Percentiles rank a stretch among this genome's conserved stretches.
Evolutionary conservation across 768 basidiomycete genomes (phyloP).

Genomic region (Guyanaporus albipodus): DNA sequence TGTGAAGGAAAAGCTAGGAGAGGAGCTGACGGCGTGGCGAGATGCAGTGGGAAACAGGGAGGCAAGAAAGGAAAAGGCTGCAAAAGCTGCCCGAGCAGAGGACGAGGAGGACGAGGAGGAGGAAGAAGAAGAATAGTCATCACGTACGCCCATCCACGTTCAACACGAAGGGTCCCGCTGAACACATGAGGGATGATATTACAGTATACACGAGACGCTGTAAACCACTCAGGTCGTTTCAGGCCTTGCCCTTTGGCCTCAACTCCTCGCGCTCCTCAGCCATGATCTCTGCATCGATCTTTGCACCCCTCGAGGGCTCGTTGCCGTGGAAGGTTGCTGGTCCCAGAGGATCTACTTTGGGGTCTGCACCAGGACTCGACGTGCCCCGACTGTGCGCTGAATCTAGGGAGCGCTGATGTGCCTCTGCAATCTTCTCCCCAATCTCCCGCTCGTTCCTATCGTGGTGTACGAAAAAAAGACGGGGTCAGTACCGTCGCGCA

Average conservation of each 20-base stretch:
- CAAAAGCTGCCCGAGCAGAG: constrained; percentile 40
- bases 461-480: background rate
- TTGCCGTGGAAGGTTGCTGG: constrained; percentile 53
- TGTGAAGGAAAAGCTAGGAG: constrained; percentile 54
- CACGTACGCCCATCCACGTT: too few species aligned
- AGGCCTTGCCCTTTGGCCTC: constrained; percentile 40
- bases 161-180: too few species aligned
- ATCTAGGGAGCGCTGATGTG: constrained; percentile 29
- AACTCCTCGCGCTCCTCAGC: constrained; percentile 48
- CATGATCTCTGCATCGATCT: constrained; percentile 55
- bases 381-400: constrained; percentile 23
- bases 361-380: constrained; percentile 29
- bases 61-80: constrained; percentile 51
- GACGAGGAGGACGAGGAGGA: constrained; percentile 46
- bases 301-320: constrained; percentile 53
- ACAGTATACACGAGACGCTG: background rate
- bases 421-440: constrained; percentile 35
- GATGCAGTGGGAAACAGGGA: constrained; percentile 68
- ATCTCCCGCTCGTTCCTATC: constrained; percentile 44
- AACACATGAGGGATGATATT: too few species aligned
- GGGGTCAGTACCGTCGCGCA: background rate
- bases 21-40: constrained; percentile 70
- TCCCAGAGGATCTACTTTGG: constrained; percentile 42
- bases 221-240: constrained; percentile 21
- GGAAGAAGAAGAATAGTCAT: constrained; percentile 27